These are phyloP conservation scores for Colletotrichum tropicicola DNA, from an alignment of 2,329 filamentous ascomycete genomes.

Conservation along the genomic window DNA sequence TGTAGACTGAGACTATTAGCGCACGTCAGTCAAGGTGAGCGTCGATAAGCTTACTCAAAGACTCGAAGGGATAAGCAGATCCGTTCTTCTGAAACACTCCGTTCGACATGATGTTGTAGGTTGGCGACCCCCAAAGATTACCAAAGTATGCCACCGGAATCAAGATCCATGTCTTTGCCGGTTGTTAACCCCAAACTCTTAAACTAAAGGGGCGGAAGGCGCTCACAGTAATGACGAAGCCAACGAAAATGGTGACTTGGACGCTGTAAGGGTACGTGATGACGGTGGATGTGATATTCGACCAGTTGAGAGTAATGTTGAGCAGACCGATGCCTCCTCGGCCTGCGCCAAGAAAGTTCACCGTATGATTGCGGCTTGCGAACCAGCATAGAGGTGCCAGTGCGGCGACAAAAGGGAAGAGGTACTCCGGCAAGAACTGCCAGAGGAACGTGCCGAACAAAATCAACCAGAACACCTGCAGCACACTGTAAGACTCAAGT, in stretches of 20 bases:
- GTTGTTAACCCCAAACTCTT: not conserved
- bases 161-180: conserved; percentile 63
- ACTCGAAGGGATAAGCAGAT: conserved; percentile 21
- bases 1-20: conserved; percentile 9
- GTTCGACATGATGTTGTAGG: conserved; percentile 65
- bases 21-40: conserved; percentile 5
- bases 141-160: conserved; percentile 68
- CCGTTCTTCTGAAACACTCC: conserved; percentile 49
- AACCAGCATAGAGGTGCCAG: conserved; percentile 72
- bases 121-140: conserved; percentile 54
- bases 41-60: conserved; percentile 34
- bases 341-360: conserved; percentile 68
- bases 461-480: conserved; percentile 63
- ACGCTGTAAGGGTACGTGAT: conserved; percentile 63
- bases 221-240: conserved; percentile 52
- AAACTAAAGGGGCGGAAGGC: not conserved
- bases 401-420: conserved; percentile 67
- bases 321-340: conserved; percentile 71
- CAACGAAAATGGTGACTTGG: conserved; percentile 64
- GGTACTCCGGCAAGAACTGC: conserved; percentile 70
- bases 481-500: conserved; percentile 33
- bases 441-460: conserved; percentile 63
- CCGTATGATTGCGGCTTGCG: conserved; percentile 63
- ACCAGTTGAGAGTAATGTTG: conserved; percentile 69
- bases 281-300: conserved; percentile 63